Base-by-base conservation (phyloP, 2,329 filamentous ascomycete species). In the Penicillium sp. region DNA sequence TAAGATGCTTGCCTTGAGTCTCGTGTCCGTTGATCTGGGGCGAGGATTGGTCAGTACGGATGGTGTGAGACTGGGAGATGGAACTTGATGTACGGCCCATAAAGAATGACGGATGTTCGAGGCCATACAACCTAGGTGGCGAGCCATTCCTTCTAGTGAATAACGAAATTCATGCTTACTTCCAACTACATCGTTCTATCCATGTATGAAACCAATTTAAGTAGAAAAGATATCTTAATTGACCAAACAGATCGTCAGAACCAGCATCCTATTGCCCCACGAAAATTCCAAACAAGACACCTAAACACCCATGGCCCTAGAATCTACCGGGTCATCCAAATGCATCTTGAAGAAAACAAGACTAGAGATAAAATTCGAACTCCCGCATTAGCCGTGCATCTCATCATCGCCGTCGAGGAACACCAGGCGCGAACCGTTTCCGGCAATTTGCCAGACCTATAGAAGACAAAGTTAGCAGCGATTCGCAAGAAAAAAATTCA, bases 371-470 rank as follows among this genome's bases (percentile, higher is more conserved):
- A 49, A n/a, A 52, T 45, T 41, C 41, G 31, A 51, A 38, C 4
- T 38, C 37, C 42, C 38, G 25, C 53, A 63, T 71, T 70, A 78
- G 60, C 73, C 67, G 59, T 83, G 82, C 78, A 84, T 83, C 59
- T 83, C 82, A 53, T 84, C 85, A 61, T 85, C 80, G 17, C 82
- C 80, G 35, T 85, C 88, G 71, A 92, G 83, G 72, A 92, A 92
- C 35, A 91, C 82, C 58, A 93, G 80, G 65, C 89, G 84, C 38
- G 86, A 86, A 59, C 88, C 89, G 64, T 87, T 88, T 62, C 86
- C 87, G 64, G 87, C 83, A 39, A 90, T 89, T 87, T 92, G 90
- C 90, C 90, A 92, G 63, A 92, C 82, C 90, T 92, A 54, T 53
- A 50, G 56, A 57, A 47, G 4, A 22, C 10, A 39, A 34, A 43